Base-by-base conservation (phyloP, 371 early-diverging fungal genomes). In the Circinella umbellata region DNA sequence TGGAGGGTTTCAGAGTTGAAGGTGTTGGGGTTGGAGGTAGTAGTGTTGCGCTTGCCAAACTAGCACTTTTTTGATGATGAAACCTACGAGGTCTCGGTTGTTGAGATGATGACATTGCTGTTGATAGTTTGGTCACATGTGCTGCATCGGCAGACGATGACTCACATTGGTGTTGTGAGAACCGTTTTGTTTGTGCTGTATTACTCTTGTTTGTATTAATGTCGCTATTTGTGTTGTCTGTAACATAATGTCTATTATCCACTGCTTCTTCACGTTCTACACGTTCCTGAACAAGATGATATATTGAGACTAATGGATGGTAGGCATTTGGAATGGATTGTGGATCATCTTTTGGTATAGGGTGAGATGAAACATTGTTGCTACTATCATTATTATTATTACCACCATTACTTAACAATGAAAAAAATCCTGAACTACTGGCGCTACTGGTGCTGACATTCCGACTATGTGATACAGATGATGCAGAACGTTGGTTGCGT, bases 251-350 rank as follows among this genome's bases (percentile, higher is more conserved):
- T 0, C 27, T 27, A 27, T 18, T 34, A 13, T 57, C 27, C 7
- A 5, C 57, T 27, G 1, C 36, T 34, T 20, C 67, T 59, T 89
- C 87, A 36, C 90, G 82, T 53, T 91, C 88, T 64, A 92, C 81
- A 54, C 91, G 89, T 77, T 96, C 96, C 57, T 83, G 76, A 4
- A 95, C 94, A 46, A 96, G 86, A 68, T 92, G 89, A 67, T 96
- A 96, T 14, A 96, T 89, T 67, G 93, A 93, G n/a, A 94, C 80
- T 55, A 93, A 70, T 8, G 95, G 94, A 66, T 87, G 81, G 66
- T 80, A 76, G 8, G 74, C 78, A 51, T 75, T 69, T 18, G 78
- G 78, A 6, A 75, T 69, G 6, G 76, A 70, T 51, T 75, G 72
- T 11, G 77, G 76, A 55, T 80, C 80, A 57, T 80, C 72, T 49